Evolutionary conservation across 1,284 basidiomycete species (phyloP), one percentile per base, ranked within the genome.

Genomic region (Puccinia hordei): DNA sequence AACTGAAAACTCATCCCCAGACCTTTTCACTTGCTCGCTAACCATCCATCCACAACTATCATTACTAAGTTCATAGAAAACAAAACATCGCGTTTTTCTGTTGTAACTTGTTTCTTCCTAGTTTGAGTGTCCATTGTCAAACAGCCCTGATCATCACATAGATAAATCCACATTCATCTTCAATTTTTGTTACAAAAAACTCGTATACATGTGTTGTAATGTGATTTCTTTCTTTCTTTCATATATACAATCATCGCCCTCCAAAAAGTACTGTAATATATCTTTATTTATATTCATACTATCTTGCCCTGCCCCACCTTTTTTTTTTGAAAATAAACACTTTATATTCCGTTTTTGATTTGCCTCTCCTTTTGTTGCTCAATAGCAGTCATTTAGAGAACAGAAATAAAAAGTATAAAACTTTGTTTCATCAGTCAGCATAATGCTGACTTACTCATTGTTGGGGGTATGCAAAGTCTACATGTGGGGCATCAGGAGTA

Each of bases 241-340:
- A 49, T 49, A 49, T 8, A 38, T 9, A 22, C 24, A 15, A 41
- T 41, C 30, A 30, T 59, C 33, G 17, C 17, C 17, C 17, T 38
- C 22, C 17, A 38, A 13, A 17, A 63, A 63, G 33, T 63, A 63
- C 59, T 63, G 59, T 63, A 63, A 38, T 63, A 63, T 63, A 63
- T 63, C 13, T 38, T 59, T 27, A 59, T 59, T 59, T 59, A 15
- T 59, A 27, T 6, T 59, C 15, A 30, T 27, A 15, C 30, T 38
- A 15, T 35, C 17, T 38, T 35, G 27, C 17, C 30, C 30, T 33
- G 27, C 30, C 27, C 33, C 15, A 6, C 5, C 27, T 59, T 33
- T 33, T 59, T 33, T 59, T 12, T 15, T 59, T 27, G 13, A 59
- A 59, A 59, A 19, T 2, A 49, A 3, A 8, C 46, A 15, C 46